Percentiles rank a stretch among this genome's conserved stretches.
phyloP scores from a whole-genome alignment of 306 rosid genomes.

The Vigna unguiculata region DNA sequence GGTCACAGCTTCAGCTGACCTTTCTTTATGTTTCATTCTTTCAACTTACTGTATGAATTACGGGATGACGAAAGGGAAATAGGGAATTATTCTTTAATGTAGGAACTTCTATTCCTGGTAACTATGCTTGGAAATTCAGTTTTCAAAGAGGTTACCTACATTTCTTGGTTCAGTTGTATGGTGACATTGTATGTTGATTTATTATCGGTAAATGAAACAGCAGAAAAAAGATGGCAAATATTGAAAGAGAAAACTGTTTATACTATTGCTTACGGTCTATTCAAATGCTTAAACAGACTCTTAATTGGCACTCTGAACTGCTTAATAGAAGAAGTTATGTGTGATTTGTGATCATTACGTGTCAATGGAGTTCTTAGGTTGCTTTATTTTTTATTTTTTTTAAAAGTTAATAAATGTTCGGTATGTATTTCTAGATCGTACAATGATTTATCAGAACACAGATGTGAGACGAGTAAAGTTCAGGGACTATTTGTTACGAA shows the following conservation, averaged over 20 bases:
- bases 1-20: constrained; percentile 37
- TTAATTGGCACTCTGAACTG: neutral
- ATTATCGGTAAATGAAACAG: constrained; percentile 10
- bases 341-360: neutral
- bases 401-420: no score
- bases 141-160: constrained; percentile 14
- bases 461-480: no score
- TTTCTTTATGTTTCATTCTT: constrained; percentile 26
- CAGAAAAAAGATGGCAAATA: neutral
- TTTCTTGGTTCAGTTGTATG: constrained; percentile 24
- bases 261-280: neutral
- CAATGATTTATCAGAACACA: no score
- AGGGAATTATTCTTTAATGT: constrained; percentile 34
- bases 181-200: neutral
- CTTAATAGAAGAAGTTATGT: neutral
- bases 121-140: constrained; percentile 28
- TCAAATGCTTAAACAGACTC: neutral
- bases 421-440: no score
- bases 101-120: constrained; percentile 34
- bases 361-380: neutral
- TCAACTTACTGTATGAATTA: constrained; percentile 11
- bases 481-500: no score
- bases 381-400: no score
- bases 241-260: neutral
- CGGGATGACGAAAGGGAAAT: constrained; percentile 25